Percentiles rank a stretch among this genome's conserved stretches.
These are phyloP conservation scores for Ramularia collo-cygni DNA, from an alignment of 2,329 filamentous ascomycete genomes.

Conservation along the genomic window DNA sequence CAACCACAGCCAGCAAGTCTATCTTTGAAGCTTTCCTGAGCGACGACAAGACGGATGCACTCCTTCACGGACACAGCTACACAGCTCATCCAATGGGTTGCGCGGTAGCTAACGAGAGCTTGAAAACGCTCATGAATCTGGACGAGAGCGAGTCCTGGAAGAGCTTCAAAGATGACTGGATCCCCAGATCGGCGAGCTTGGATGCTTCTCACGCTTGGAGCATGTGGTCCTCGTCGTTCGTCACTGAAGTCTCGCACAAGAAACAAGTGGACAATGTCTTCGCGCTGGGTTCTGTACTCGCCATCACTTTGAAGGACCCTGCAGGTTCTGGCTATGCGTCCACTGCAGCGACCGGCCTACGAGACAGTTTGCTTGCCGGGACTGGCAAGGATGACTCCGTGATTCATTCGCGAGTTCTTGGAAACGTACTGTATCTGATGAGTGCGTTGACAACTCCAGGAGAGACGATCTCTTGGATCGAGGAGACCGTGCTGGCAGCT, in stretches of 20 bases:
- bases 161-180: conserved; percentile 47
- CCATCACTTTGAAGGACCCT: conserved; percentile 52
- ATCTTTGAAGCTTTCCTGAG: conserved; percentile 68
- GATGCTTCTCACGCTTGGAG: conserved; percentile 51
- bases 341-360: conserved; percentile 47
- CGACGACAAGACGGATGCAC: conserved; percentile 66
- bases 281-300: conserved; percentile 68
- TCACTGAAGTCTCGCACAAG: conserved; percentile 53
- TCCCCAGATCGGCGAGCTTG: conserved; percentile 5
- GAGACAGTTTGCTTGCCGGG: conserved; percentile 41
- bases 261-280: conserved; percentile 57
- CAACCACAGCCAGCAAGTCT: conserved; percentile 65
- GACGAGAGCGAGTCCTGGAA: conserved; percentile 53
- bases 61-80: conserved; percentile 81
- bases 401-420: conserved; percentile 54
- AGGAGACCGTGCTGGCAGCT: conserved; percentile 34
- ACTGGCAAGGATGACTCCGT: conserved; percentile 33
- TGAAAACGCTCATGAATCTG: conserved; percentile 55
- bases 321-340: conserved; percentile 49
- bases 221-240: conserved; percentile 58
- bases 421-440: conserved; percentile 57
- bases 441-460: conserved; percentile 45
- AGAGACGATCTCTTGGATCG: conserved; percentile 37
- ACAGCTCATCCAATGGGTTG: conserved; percentile 79
- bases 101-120: conserved; percentile 63